Evolutionary conservation across 345 rosid genomes (phyloP), one percentile per base, ranked within the genome.

Genomic region (Gossypium turneri): DNA sequence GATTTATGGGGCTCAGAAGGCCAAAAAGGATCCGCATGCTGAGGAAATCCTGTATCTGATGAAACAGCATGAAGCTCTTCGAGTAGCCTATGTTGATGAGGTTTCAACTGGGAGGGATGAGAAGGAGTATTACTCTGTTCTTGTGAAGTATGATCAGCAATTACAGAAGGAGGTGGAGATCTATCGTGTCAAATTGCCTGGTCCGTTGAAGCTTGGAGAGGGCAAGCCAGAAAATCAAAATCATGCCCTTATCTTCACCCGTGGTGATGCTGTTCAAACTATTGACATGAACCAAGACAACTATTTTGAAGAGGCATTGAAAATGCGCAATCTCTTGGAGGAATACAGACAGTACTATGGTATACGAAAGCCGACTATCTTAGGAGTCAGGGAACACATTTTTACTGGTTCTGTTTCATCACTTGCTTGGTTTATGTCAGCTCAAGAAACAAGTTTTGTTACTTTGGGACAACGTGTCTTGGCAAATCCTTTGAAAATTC

Each of bases 161-260:
- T 79, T 91, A 78, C 79, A 89, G 78, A 83, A 77, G 83, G 99
- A 94, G 81, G 97, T 94, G 70, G 99, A 94, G 78, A 88, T 94
- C 70, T 94, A 92, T 84, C 84, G 99, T 85, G 90, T 94, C 77
- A 90, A 87, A 78, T 82, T 94, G 84, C 99, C 99, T 73, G 98
- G 98, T 73, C 96, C 97, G 0, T 74, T 94, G 88, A 94, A 94
- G 85, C 92, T 94, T 73, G 99, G 99, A 29, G 98, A 94, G 84
- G 98, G 98, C 20, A 94, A 94, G 77, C 98, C 98, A 19, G 98
- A 94, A 83, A 94, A 94, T 84, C 98, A 94, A 85, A 94, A 94
- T 79, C 98, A 94, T 81, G 98, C 98, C 62, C 62, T 93, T 53
- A 94, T 94, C 78, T 94, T 94, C 83, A 94, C 98, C 43, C 90